phyloP scores from a whole-genome alignment of 2,329 filamentous ascomycete species.

The Aspergillus piperis region DNA sequence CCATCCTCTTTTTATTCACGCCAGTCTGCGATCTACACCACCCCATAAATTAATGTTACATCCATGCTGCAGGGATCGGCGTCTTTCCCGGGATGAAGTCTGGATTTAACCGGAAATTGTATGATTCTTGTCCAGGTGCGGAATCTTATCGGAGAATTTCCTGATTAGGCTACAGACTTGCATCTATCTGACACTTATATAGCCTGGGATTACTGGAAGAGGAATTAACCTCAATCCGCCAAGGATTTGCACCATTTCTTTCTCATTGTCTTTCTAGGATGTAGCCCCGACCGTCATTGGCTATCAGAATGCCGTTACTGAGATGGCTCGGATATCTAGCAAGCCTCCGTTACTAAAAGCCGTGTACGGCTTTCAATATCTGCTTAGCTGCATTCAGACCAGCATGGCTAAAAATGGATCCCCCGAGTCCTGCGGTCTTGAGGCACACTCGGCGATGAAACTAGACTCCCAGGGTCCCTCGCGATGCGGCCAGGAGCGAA shows the following conservation, averaged over 20 bases:
- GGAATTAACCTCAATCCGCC: too few relatives aligned
- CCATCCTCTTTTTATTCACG: background rate
- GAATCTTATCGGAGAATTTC: background rate
- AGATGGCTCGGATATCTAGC: too few relatives aligned
- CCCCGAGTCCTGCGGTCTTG: background rate
- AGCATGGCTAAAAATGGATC: background rate
- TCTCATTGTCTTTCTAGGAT: too few relatives aligned
- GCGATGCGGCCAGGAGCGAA: constrained; percentile 34
- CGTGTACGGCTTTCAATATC: too few relatives aligned
- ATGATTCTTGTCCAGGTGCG: background rate
- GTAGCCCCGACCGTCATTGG: too few relatives aligned
- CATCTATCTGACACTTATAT: too few relatives aligned
- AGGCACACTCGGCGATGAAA: background rate
- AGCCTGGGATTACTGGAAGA: too few relatives aligned
- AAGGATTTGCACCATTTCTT: too few relatives aligned
- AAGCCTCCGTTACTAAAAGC: too few relatives aligned
- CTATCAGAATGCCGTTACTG: too few relatives aligned
- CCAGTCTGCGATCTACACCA: background rate
- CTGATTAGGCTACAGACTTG: background rate
- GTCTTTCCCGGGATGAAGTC: background rate
- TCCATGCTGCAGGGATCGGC: background rate
- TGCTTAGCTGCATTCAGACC: background rate
- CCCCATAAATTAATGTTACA: background rate
- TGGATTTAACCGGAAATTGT: background rate
- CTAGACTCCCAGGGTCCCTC: constrained; percentile 41